Base-by-base conservation (phyloP, 106 monocot species). In the Acorus gramineus region DNA sequence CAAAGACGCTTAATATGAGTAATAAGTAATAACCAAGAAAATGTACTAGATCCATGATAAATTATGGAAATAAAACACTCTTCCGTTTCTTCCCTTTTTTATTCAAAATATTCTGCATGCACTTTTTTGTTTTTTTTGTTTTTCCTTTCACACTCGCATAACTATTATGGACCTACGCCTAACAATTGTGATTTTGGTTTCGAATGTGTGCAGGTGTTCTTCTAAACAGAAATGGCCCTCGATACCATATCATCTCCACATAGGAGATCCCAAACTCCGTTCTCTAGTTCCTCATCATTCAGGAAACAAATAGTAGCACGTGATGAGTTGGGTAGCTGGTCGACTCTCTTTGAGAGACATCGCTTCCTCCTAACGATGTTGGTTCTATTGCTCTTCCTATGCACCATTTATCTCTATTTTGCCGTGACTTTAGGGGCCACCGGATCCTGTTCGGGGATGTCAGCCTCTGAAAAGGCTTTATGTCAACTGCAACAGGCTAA, bases 321-420 rank as follows among this genome's bases (percentile, higher is more conserved):
- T 8, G 86, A 84, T 49, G 94, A 84, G 46, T 53, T 69, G 8
- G 73, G 81, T 42, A 80, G 71, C 60, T 90, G 84, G 84, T 80
- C 84, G 46, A 65, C 74, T 14, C 78, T 95, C 9, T 55, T 86
- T 42, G 67, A 84, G 48, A 69, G 94, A 42, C 94, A 95, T 43
- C 81, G 94, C 7, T 90, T 90, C 67, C 94, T 95, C 50, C 51
- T 90, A 55, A 86, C 82, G 4, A 90, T 75, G 82, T 73, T 95
- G 42, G 71, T 68, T 3, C 43, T 95, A 8, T 63, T 95, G 77
- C 71, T 66, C 44, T 84, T 90, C 61, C 78, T 95, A 44, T 90
- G 94, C 84, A 78, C 84, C 4, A 61, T 90, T 45, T 95, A 95
- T 74, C 80, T 95, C 62, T 90, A 95, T 76, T 95, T 95, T 52